Evolutionary conservation across 1,284 basidiomycete species (phyloP).

Genomic region (Erythrobasidium hasegawianum): DNA sequence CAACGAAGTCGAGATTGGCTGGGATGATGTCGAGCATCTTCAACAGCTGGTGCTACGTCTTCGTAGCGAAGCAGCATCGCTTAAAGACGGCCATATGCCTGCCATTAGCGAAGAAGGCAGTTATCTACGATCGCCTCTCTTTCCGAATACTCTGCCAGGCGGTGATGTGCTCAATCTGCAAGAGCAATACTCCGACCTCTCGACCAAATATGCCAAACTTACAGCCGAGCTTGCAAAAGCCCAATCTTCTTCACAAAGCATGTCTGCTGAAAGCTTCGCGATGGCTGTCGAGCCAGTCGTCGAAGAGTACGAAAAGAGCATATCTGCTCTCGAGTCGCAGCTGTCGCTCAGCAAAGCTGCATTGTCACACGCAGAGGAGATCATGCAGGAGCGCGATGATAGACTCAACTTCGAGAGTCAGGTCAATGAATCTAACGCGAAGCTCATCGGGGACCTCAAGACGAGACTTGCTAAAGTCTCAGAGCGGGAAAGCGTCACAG

Average conservation of each 20-base stretch:
- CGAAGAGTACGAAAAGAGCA: constrained; percentile 97
- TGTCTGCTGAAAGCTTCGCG: constrained; percentile 64
- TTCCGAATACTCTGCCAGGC: constrained; percentile 55
- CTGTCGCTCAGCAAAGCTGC: constrained; percentile 84
- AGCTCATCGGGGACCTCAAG: constrained; percentile 74
- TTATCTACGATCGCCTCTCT: constrained; percentile 1
- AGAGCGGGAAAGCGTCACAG: constrained; percentile 84
- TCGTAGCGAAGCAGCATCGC: constrained; percentile 73
- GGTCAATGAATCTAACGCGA: constrained; percentile 70
- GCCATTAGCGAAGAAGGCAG: constrained; percentile 33
- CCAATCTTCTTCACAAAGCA: constrained; percentile 29
- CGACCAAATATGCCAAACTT: constrained; percentile 76
- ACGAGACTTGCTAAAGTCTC: constrained; percentile 72
- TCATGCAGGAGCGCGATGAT: constrained; percentile 76
- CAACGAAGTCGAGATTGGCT: constrained; percentile 93
- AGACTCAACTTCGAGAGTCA: constrained; percentile 55
- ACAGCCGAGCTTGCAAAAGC: constrained; percentile 72
- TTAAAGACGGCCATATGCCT: constrained; percentile 57
- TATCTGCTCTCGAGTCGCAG: constrained; percentile 90
- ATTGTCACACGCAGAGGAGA: constrained; percentile 79
- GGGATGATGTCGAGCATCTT: constrained; percentile 96
- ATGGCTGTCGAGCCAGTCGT: constrained; percentile 97
- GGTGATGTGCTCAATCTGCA: constrained; percentile 77
- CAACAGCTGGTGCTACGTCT: constrained; percentile 78
- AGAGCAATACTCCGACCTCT: constrained; percentile 74